Base-by-base conservation (phyloP, 768 basidiomycete species). In the Suillus luteus region DNA sequence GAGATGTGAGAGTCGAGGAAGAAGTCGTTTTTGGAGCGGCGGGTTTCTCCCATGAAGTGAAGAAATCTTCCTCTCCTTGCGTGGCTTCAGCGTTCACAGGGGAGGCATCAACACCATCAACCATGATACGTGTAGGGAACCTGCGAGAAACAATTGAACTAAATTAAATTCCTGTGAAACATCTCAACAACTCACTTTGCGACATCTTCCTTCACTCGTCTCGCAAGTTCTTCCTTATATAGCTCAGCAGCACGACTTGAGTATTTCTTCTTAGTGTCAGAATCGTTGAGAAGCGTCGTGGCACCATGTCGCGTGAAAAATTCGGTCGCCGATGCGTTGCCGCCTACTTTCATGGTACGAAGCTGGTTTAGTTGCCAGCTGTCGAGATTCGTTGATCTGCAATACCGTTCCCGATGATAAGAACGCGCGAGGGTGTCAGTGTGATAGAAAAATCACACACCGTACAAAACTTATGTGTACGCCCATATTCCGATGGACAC, bases 401-500 rank as follows among this genome's bases (percentile, higher is more conserved):
- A 52, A 19, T 68, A 61, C 60, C 52, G 5, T 33, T 33, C 9
- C 19, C 19, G 66, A 60, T 66, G 59, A 70, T 58, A 55, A 72
- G 65, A 64, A 67, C 1, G 24, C 43, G 64, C 55, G n/a, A 61
- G 22, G 49, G 10, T 17, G 46, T 37, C 31, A 2, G 17, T 14
- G 7, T 54, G 10, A 41, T 40, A 14, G 33, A 27, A 43, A 46
- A 37, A 43, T 59, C 11, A 76, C 89, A 70, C 73, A 95, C 94
- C 96, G 82, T 49, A 99, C 96, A 71, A 99, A 99, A 66, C 88
- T 92, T 76, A 99, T 95, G 74, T 99, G 97, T 27, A 99, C 96
- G 70, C 97, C 97, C 87, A 98, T 89, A 75, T 96, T 98, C 60
- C 97, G 83, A 78, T 99, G 97, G 15, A 91, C 80, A 68, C 91